A percentile compares a stretch with the other conserved stretches of the same genome.
Evolutionary conservation across 1,284 basidiomycete genomes (phyloP).

Genomic region (Vanrija humicola): DNA sequence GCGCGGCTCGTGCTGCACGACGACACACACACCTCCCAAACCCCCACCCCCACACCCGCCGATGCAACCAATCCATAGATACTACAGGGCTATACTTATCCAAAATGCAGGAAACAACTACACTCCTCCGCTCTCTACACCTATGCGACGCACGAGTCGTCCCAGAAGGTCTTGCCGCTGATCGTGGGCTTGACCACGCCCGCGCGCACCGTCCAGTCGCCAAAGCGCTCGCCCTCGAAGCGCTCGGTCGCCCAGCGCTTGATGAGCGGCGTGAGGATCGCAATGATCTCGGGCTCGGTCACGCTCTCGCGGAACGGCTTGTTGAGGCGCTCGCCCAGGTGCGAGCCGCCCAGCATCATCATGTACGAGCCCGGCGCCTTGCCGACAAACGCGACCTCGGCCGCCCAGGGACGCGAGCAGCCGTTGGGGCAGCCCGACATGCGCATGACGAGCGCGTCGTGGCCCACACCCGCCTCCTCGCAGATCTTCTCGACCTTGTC

Average conservation of each 20-base stretch:
- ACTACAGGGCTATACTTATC: neutral
- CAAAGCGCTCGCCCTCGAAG: constrained; percentile 85
- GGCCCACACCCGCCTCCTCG: constrained; percentile 84
- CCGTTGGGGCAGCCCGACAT: constrained; percentile 96
- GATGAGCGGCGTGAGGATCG: constrained; percentile 87
- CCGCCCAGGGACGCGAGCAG: constrained; percentile 90
- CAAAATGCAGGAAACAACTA: neutral
- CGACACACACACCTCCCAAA: too few species aligned
- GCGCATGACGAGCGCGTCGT: constrained; percentile 93
- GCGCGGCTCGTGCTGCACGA: too few species aligned
- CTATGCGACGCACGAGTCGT: constrained; percentile 49
- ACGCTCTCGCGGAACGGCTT: constrained; percentile 77
- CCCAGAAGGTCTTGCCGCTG: constrained; percentile 76
- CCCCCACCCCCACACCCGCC: too few species aligned
- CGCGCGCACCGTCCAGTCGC: constrained; percentile 87
- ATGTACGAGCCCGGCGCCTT: constrained; percentile 91
- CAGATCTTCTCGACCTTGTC: constrained; percentile 95
- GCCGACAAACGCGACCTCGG: constrained; percentile 93
- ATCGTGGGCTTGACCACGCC: constrained; percentile 78
- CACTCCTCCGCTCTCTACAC: neutral
- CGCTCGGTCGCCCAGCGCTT: constrained; percentile 87
- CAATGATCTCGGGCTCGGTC: constrained; percentile 88
- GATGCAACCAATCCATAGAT: too few species aligned
- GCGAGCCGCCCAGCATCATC: constrained; percentile 95
- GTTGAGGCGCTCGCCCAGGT: constrained; percentile 86